phyloP scores from a whole-genome alignment of 2,329 filamentous ascomycete species.

The Colletotrichum eremochloae region DNA sequence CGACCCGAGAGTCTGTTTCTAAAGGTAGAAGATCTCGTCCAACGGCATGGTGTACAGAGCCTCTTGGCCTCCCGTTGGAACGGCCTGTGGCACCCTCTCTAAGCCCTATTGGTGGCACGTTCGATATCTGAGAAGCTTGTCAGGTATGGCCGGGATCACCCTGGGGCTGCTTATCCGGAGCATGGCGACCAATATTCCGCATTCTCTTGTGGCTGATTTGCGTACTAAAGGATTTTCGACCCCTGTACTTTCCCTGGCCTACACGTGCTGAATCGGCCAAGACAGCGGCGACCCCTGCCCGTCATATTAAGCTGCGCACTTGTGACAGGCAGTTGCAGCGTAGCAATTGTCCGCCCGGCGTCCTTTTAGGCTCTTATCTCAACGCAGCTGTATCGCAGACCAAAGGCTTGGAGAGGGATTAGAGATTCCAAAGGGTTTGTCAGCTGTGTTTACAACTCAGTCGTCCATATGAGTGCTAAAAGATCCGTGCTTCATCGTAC shows the following conservation, averaged over 20 bases:
- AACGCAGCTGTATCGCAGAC: not conserved
- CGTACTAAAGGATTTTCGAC: not conserved
- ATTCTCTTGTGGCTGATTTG: conserved; percentile 21
- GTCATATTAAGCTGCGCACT: conserved; percentile 14
- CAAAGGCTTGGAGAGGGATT: not conserved
- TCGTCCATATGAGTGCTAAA: conserved; percentile 2
- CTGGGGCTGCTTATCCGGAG: conserved; percentile 4
- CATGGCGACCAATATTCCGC: conserved; percentile 12
- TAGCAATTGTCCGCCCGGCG: conserved; percentile 6
- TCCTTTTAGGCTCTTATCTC: not conserved
- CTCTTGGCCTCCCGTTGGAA: conserved; percentile 2
- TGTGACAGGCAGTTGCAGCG: not conserved
- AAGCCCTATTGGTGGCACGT: conserved; percentile 29
- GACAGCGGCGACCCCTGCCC: not conserved
- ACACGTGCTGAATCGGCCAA: conserved; percentile 39
- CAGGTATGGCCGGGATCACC: not conserved
- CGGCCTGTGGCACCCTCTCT: not conserved
- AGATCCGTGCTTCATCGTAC: conserved; percentile 8
- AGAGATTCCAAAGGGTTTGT: not conserved
- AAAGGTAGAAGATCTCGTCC: conserved; percentile 12
- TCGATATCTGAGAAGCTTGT: conserved; percentile 30
- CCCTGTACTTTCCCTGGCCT: conserved; percentile 10
- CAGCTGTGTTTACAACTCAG: not conserved
- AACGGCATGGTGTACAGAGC: conserved; percentile 7
- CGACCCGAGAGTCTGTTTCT: conserved; percentile 5